These are phyloP conservation scores for Haplosporangium gracile DNA, from an alignment of 192 early-diverging fungal genomes.

Conservation along the genomic window DNA sequence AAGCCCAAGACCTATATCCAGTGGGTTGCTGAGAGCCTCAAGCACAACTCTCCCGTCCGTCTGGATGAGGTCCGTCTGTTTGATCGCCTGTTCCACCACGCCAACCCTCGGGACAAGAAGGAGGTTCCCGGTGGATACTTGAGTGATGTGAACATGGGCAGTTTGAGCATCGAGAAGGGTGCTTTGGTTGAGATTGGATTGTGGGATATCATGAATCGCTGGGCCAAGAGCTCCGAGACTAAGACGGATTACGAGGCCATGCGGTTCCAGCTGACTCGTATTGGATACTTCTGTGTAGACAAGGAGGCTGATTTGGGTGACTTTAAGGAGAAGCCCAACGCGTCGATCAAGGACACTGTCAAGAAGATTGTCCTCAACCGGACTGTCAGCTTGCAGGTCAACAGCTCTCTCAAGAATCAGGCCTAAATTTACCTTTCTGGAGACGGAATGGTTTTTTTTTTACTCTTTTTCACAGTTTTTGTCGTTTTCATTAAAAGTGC, in stretches of 20 bases:
- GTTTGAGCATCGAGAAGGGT: constrained; percentile 74
- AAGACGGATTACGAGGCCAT: constrained; percentile 82
- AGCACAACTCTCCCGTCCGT: constrained; percentile 85
- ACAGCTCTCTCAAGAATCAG: constrained; percentile 49
- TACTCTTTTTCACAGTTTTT: background rate
- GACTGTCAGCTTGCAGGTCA: constrained; percentile 48
- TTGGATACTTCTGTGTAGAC: constrained; percentile 99
- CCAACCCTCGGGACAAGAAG: constrained; percentile 85
- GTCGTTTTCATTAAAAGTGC: background rate
- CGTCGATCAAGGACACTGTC: constrained; percentile 37
- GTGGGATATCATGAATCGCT: constrained; percentile 71
- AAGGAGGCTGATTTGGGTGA: constrained; percentile 83
- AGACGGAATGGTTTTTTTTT: background rate
- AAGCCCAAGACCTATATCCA: constrained; percentile 99
- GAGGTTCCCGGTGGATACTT: constrained; percentile 92
- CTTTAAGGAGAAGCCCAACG: constrained; percentile 63
- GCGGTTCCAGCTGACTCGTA: constrained; percentile 93
- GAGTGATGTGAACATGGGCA: constrained; percentile 87
- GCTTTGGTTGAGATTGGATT: constrained; percentile 91
- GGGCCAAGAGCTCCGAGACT: constrained; percentile 66
- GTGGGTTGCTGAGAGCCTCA: constrained; percentile 93
- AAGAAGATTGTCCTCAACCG: constrained; percentile 49
- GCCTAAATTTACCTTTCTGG: background rate
- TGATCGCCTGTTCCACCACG: constrained; percentile 90
- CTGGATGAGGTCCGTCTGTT: constrained; percentile 89